Conservation (phyloP, 192 early-diverging fungal genomes). For the Lobosporangium transversale region DNA sequence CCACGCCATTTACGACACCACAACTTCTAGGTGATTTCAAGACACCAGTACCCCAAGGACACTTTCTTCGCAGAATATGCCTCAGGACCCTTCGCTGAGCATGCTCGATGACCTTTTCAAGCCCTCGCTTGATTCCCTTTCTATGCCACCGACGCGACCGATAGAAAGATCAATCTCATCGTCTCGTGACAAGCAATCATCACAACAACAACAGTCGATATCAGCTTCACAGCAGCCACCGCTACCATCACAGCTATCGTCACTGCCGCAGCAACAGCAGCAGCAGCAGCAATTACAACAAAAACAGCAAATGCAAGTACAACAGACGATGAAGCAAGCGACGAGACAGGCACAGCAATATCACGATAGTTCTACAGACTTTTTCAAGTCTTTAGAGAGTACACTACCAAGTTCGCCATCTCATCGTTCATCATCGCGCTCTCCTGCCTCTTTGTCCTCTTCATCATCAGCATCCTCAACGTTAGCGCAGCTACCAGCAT, state of each 20-base stretch:
- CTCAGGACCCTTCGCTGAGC: slow-evolving; percentile 11
- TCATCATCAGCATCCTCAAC: neutral
- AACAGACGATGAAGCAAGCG: no score
- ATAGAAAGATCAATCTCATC: slow-evolving; percentile 1
- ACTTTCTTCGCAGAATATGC: no score
- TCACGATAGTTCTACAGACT: slow-evolving; percentile 24
- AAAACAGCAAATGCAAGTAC: no score
- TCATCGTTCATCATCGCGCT: slow-evolving; percentile 1
- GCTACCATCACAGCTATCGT: slow-evolving; percentile 3
- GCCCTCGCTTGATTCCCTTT: slow-evolving; percentile 11
- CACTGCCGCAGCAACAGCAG: slow-evolving; percentile 11
- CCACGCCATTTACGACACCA: neutral
- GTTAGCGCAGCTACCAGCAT: slow-evolving; percentile 3
- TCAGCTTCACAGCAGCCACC: slow-evolving; percentile 2
- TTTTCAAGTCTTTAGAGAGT: slow-evolving; percentile 31
- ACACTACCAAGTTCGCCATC: neutral
- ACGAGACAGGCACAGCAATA: slow-evolving; percentile 11
- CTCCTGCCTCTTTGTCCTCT: neutral
- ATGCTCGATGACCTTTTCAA: slow-evolving; percentile 41
- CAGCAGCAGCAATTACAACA: slow-evolving; percentile 9
- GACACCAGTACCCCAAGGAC: no score
- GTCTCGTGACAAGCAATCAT: slow-evolving; percentile 2
- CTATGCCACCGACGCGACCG: slow-evolving; percentile 4
- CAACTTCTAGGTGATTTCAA: neutral
- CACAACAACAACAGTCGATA: slow-evolving; percentile 8